phyloP scores from a whole-genome alignment of 805 yeast species.

The Candida broadrunensis region DNA sequence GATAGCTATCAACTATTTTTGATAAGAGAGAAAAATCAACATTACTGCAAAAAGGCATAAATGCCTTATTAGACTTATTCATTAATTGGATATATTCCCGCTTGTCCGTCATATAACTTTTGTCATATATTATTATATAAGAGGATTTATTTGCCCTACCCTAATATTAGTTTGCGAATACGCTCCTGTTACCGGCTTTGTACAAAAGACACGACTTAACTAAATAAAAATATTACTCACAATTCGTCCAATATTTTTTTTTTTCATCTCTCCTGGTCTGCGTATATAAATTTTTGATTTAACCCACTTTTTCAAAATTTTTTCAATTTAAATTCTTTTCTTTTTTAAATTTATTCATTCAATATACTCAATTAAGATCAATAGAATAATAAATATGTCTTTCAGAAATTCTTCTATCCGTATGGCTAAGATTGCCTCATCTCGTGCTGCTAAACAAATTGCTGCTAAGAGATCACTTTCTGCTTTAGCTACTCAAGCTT shows the following conservation, averaged over 20 bases:
- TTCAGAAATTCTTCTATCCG: slow-evolving; percentile 43
- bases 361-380: slow-evolving; percentile 3
- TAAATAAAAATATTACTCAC: too few species aligned
- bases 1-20: too few species aligned
- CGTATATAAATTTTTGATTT: background rate
- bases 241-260: background rate
- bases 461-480: slow-evolving; percentile 69
- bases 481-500: slow-evolving; percentile 42
- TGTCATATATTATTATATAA: too few species aligned
- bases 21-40: too few species aligned
- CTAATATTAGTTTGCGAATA: too few species aligned
- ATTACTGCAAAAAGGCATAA: too few species aligned
- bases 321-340: background rate
- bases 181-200: too few species aligned
- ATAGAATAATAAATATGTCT: slow-evolving; percentile 27
- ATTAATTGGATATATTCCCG: too few species aligned
- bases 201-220: too few species aligned
- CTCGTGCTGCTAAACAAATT: slow-evolving; percentile 41
- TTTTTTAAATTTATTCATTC: background rate
- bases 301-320: background rate
- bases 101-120: too few species aligned
- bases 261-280: background rate
- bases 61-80: too few species aligned
- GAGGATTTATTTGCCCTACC: too few species aligned
- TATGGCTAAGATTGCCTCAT: slow-evolving; percentile 47